A percentile compares a stretch with the other conserved stretches of the same genome.
Evolutionary conservation across 768 basidiomycete species (phyloP).

Genomic region (Leccinum subgranulosum): DNA sequence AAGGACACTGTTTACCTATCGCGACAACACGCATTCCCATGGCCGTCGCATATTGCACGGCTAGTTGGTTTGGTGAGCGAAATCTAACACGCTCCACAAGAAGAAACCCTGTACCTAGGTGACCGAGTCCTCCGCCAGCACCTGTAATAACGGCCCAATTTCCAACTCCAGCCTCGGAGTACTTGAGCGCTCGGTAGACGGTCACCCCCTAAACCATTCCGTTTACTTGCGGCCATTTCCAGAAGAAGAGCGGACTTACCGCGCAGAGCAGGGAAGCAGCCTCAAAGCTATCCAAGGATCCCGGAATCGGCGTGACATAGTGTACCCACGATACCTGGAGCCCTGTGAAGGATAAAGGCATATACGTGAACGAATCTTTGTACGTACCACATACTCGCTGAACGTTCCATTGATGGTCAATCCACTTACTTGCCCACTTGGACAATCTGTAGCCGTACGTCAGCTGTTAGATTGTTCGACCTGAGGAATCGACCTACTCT

Average conservation of each 20-base stretch:
- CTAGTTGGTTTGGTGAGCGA: constrained; percentile 27
- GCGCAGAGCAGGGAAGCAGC: constrained; percentile 80
- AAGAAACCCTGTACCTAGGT: constrained; percentile 49
- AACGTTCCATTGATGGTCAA: constrained; percentile 80
- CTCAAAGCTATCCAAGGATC: constrained; percentile 56
- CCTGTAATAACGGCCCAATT: constrained; percentile 78
- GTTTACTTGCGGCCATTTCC: no score
- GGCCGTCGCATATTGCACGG: constrained; percentile 75
- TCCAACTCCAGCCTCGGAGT: constrained; percentile 58
- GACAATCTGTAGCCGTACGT: constrained; percentile 46
- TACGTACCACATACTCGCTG: constrained; percentile 56
- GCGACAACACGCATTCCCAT: constrained; percentile 82
- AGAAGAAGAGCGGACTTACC: constrained; percentile 28
- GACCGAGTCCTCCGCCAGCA: constrained; percentile 80
- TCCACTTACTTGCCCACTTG: constrained; percentile 57
- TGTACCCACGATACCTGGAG: constrained; percentile 62
- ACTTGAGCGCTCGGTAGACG: constrained; percentile 82
- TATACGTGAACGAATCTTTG: not conserved
- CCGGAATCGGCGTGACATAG: constrained; percentile 79
- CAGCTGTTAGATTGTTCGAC: not conserved
- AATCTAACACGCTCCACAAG: fast-evolving
- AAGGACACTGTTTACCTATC: constrained; percentile 40
- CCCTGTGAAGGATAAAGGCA: not conserved
- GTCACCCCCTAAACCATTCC: constrained; percentile 59
- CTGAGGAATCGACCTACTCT: constrained; percentile 45